Conservation (phyloP, 2,329 filamentous ascomycete genomes). For the Lasiodiplodia hormozganensis region DNA sequence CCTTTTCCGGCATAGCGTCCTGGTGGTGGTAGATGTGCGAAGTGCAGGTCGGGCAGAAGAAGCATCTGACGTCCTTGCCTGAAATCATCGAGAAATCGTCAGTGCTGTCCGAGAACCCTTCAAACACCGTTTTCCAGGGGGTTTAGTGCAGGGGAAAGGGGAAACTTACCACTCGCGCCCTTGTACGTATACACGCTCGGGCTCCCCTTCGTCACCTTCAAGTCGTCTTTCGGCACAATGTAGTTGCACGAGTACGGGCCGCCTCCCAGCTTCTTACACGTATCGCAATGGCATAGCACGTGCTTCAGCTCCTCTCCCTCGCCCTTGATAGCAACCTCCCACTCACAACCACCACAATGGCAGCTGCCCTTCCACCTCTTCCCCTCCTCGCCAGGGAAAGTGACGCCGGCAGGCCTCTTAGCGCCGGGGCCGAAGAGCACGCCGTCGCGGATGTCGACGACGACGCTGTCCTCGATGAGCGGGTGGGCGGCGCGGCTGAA, state of each 20-base stretch:
- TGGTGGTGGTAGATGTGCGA: slow-evolving; percentile 51
- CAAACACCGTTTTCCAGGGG: too few species aligned
- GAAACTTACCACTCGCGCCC: slow-evolving; percentile 39
- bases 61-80: slow-evolving; percentile 47
- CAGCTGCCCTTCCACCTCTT: slow-evolving; percentile 38
- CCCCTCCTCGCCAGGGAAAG: slow-evolving; percentile 16
- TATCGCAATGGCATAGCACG: slow-evolving; percentile 46
- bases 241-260: slow-evolving; percentile 47
- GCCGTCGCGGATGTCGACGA: slow-evolving; percentile 67
- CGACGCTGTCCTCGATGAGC: slow-evolving; percentile 60
- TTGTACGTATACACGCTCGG: slow-evolving; percentile 42
- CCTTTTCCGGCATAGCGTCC: slow-evolving; percentile 48
- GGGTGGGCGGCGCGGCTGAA: slow-evolving; percentile 64
- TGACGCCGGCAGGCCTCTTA: slow-evolving; percentile 31
- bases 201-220: slow-evolving; percentile 38
- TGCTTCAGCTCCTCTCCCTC: slow-evolving; percentile 36
- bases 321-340: slow-evolving; percentile 35
- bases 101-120: not conserved
- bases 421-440: slow-evolving; percentile 40
- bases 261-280: slow-evolving; percentile 45
- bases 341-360: slow-evolving; percentile 41
- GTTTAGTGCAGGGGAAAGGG: too few species aligned
- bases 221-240: slow-evolving; percentile 41
- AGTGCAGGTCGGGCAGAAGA: slow-evolving; percentile 48
- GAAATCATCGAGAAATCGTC: not conserved